Conservation (phyloP, 1,139 yeast genomes). For the Yamadazyma atmosphaerica region DNA sequence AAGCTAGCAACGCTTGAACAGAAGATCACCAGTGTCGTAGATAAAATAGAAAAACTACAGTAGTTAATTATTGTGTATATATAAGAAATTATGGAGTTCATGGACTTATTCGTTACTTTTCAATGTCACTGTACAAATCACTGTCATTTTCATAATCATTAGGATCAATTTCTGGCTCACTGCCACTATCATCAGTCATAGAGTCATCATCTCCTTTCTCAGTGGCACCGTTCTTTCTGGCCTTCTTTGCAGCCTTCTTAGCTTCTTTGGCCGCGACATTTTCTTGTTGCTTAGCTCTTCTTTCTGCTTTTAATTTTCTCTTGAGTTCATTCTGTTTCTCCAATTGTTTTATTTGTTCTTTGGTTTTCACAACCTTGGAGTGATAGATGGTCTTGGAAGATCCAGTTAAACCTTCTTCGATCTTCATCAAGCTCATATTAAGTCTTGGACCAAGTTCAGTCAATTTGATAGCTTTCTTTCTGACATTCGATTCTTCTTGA, state of each 20-base stretch:
- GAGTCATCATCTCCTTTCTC: slow-evolving; percentile 25
- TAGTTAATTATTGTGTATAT: background rate
- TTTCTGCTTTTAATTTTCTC: slow-evolving; percentile 61
- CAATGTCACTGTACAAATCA: slow-evolving; percentile 48
- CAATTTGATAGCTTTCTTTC: slow-evolving; percentile 86
- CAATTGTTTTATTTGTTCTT: slow-evolving; percentile 57
- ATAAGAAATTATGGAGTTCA: background rate
- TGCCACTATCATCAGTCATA: slow-evolving; percentile 15
- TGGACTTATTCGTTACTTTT: slow-evolving; percentile 13
- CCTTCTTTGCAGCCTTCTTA: slow-evolving; percentile 69
- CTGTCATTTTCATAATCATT: slow-evolving; percentile 31
- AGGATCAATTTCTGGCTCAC: slow-evolving; percentile 5
- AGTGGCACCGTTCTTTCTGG: slow-evolving; percentile 62
- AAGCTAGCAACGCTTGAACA: slow-evolving; percentile 26
- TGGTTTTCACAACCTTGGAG: slow-evolving; percentile 61
- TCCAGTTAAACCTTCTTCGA: slow-evolving; percentile 90
- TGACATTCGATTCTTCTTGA: slow-evolving; percentile 33
- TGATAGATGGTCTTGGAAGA: slow-evolving; percentile 78
- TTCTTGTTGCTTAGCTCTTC: slow-evolving; percentile 77
- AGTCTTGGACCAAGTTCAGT: slow-evolving; percentile 95
- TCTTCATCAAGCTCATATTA: slow-evolving; percentile 72
- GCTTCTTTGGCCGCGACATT: slow-evolving; percentile 78
- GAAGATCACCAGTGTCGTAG: slow-evolving; percentile 20
- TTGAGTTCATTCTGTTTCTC: slow-evolving; percentile 69
- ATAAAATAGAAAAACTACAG: slow-evolving; percentile 9